Conservation (phyloP, 2,329 filamentous ascomycete genomes). For the Fusarium sp. region DNA sequence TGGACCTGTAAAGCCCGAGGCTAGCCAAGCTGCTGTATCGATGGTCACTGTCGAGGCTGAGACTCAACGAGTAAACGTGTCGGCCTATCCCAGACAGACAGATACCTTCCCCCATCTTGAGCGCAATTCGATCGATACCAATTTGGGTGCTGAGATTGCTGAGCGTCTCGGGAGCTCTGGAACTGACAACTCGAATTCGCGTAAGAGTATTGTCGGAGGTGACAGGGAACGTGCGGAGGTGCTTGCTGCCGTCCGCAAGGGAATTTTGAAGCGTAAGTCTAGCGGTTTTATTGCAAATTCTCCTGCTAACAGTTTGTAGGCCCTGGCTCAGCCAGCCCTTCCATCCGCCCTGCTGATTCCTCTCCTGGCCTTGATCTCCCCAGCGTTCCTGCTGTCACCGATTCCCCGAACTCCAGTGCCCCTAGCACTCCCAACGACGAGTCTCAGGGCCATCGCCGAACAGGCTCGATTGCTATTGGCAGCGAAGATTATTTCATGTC, state of each 20-base stretch:
- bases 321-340: constrained; percentile 73
- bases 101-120: constrained; percentile 82
- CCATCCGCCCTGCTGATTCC: constrained; percentile 68
- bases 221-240: constrained; percentile 92
- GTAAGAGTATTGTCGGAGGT: constrained; percentile 90
- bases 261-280: constrained; percentile 85
- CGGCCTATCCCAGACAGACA: constrained; percentile 72
- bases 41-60: constrained; percentile 97
- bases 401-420: constrained; percentile 84
- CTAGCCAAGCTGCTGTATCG: constrained; percentile 84
- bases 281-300: not conserved
- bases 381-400: constrained; percentile 69
- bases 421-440: constrained; percentile 90
- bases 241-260: constrained; percentile 90
- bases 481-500: constrained; percentile 92
- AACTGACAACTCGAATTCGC: constrained; percentile 68
- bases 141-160: constrained; percentile 54
- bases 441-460: constrained; percentile 69
- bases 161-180: constrained; percentile 65
- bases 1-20: constrained; percentile 64
- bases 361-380: constrained; percentile 65
- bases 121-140: constrained; percentile 78
- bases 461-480: constrained; percentile 75
- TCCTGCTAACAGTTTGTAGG: constrained; percentile 30
- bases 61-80: constrained; percentile 81